These are phyloP conservation scores for Fusarium armeniacum DNA, from an alignment of 2,329 filamentous ascomycete species.

Conservation along the genomic window DNA sequence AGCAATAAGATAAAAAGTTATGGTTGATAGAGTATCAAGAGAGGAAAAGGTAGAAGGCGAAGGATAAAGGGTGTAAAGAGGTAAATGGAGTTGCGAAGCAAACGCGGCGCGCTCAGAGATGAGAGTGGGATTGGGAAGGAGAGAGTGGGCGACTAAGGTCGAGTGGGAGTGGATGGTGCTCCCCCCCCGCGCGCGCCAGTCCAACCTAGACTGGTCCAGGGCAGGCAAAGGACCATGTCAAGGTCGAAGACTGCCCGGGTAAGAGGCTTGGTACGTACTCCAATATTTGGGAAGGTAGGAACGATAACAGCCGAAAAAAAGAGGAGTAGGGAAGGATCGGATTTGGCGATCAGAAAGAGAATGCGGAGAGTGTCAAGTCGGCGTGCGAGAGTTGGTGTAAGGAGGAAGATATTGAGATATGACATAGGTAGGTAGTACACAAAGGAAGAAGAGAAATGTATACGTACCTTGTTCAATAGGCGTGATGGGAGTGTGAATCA, in stretches of 20 bases:
- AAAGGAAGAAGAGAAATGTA: not conserved
- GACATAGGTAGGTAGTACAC: not conserved
- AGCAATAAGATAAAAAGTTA: conserved; percentile 10
- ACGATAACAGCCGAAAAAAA: conserved; percentile 37
- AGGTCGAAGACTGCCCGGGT: conserved; percentile 12
- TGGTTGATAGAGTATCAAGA: conserved; percentile 17
- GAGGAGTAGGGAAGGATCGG: conserved; percentile 30
- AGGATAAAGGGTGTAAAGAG: conserved; percentile 18
- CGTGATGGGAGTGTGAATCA: conserved; percentile 22
- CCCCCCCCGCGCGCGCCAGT: conserved; percentile 43
- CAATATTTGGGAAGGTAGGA: conserved; percentile 20
- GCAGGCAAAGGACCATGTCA: conserved; percentile 19
- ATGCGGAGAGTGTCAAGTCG: conserved; percentile 15
- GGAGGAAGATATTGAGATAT: not conserved
- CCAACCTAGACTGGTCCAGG: conserved; percentile 36
- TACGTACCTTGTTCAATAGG: conserved; percentile 1
- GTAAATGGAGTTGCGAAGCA: conserved; percentile 37
- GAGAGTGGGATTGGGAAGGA: conserved; percentile 39
- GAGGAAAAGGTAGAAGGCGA: conserved; percentile 5
- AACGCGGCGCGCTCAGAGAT: conserved; percentile 46
- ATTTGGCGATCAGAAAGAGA: conserved; percentile 20
- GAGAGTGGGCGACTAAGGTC: conserved; percentile 41
- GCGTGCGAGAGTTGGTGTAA: conserved; percentile 1
- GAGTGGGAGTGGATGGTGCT: conserved; percentile 37
- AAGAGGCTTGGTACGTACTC: conserved; percentile 40